Evolutionary conservation across 1,139 yeast genomes (phyloP), one percentile per base, ranked within the genome.

Genomic region (Suhomyces ambrosiae): DNA sequence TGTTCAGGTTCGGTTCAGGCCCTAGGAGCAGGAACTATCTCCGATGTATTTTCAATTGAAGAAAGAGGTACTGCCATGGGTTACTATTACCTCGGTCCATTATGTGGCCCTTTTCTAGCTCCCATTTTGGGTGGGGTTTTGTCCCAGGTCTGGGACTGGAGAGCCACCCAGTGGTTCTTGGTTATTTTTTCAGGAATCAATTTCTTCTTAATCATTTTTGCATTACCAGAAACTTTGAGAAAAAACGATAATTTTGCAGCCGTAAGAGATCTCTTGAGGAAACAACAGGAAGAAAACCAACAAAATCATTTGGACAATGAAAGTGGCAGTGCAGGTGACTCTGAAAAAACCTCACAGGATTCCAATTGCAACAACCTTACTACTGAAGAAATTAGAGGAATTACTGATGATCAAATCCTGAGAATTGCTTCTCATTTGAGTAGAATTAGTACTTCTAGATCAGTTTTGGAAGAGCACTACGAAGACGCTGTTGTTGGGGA

Each of bases 11-110:
- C 90, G 29, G 95, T 87, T 0, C 96, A 87, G 58, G 80, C 94
- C 3, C 88, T 87, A 5, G 96, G 96, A 1, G 96, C 96, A 0
- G 96, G 95, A 3, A 86, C 95, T 0, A 80, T 88, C 30, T 77
- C 86, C 12, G 96, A 88, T 54, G 59, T 88, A 26, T 88, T 71
- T 53, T 65, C 74, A 3, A 81, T 84, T 3, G 76, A 80, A 27
- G 77, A 82, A 47, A 71, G 96, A 52, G 96, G 96, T 1, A 59
- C 71, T 5, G 94, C 94, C 9, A 77, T 88, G 81, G 95, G 96
- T 0, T 69, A 80, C 47, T 88, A 79, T 51, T 88, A 87, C 54
- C 64, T 87, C 31, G 96, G 96, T 0, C 89, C 95, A 0, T 69
- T 88, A 29, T 72, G 82, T 55, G 95, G 95, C 0, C 96, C 96